Conservation (phyloP, 306 rosid genomes). For the Casuarina glauca region DNA sequence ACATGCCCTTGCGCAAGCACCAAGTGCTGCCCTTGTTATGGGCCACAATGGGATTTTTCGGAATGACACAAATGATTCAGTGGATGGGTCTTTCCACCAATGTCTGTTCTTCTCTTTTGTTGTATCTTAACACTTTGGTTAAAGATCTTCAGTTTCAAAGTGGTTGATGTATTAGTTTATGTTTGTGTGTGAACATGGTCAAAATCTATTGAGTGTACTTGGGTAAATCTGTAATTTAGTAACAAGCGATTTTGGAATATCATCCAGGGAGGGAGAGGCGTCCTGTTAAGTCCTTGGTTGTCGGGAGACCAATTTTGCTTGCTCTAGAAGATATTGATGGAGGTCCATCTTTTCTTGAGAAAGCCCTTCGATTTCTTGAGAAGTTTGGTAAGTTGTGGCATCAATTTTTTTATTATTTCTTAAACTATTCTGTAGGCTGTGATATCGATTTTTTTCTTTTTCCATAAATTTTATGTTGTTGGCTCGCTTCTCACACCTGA, state of each 20-base stretch:
- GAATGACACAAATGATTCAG: constrained; percentile 72
- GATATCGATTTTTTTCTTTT: constrained; percentile 11
- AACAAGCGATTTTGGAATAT: constrained; percentile 19
- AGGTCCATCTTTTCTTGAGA: constrained; percentile 98
- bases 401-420: neutral
- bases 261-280: constrained; percentile 89
- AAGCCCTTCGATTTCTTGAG: constrained; percentile 91
- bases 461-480: neutral
- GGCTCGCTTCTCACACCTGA: neutral
- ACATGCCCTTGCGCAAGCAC: constrained; percentile 97
- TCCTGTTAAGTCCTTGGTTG: constrained; percentile 91
- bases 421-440: neutral
- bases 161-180: constrained; percentile 13
- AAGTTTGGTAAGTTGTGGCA: constrained; percentile 66
- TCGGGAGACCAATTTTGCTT: constrained; percentile 96
- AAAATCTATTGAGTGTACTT: neutral
- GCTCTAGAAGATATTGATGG: constrained; percentile 99
- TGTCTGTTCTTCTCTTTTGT: constrained; percentile 50
- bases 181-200: constrained; percentile 7
- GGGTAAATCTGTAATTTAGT: neutral
- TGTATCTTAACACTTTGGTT: constrained; percentile 23
- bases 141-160: constrained; percentile 16
- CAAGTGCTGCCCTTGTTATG: constrained; percentile 98
- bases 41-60: constrained; percentile 95
- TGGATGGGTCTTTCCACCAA: constrained; percentile 94